Percentiles rank a stretch among this genome's conserved stretches.
Conservation (phyloP, 495 filamentous ascomycete species). For the Neurospora sp. region DNA sequence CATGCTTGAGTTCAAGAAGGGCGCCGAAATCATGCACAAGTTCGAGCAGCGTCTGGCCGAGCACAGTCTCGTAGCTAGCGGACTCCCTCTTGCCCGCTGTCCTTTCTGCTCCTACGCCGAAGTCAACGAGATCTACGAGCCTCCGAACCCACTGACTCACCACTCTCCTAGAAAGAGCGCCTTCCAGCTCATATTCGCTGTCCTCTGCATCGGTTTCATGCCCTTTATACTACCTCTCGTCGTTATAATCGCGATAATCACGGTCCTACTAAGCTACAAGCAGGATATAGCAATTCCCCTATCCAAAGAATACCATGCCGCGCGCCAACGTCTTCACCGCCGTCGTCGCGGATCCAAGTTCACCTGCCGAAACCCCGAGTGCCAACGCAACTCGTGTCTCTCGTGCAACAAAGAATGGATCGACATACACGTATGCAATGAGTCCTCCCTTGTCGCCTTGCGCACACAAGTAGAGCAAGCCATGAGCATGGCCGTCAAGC, state of each 20-base stretch:
- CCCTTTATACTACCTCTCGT: constrained; percentile 39
- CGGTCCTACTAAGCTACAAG: constrained; percentile 28
- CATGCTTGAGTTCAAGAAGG: constrained; percentile 54
- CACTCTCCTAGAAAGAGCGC: constrained; percentile 10
- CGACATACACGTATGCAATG: constrained; percentile 69
- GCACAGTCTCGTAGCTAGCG: constrained; percentile 59
- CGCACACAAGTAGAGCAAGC: constrained; percentile 83
- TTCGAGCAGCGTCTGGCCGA: constrained; percentile 69
- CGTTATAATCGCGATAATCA: constrained; percentile 25
- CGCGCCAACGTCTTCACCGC: constrained; percentile 50
- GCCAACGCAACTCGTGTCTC: constrained; percentile 65
- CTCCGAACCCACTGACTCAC: constrained; percentile 20
- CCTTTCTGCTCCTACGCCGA: constrained; percentile 90
- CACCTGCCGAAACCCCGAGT: constrained; percentile 56
- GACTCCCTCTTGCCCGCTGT: constrained; percentile 69
- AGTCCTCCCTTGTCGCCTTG: constrained; percentile 72
- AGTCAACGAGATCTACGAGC: constrained; percentile 66
- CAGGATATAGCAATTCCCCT: constrained; percentile 26
- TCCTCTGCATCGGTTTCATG: constrained; percentile 33
- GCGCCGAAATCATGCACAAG: constrained; percentile 56
- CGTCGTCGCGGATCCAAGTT: constrained; percentile 63
- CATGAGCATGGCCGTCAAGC: constrained; percentile 87
- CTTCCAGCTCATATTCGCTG: constrained; percentile 32
- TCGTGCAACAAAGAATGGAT: constrained; percentile 54
- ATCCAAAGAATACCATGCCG: constrained; percentile 34